Evolutionary conservation across 495 filamentous ascomycete genomes (phyloP).

Genomic region (Arthonia radiata): DNA sequence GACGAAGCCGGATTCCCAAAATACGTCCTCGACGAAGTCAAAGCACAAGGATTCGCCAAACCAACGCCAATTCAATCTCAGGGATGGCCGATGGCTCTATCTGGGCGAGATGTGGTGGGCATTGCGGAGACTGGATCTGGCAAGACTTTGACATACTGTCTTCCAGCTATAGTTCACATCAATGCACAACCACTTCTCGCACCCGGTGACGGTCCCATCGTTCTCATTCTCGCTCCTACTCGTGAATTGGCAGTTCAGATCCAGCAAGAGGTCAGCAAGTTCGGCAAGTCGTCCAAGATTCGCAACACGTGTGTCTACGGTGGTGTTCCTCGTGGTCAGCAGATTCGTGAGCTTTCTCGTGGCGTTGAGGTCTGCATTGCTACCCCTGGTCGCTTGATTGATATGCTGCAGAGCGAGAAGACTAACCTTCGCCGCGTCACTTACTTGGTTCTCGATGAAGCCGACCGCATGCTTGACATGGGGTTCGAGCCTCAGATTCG

Average conservation of each 20-base stretch:
- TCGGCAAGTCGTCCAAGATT: slow-evolving; percentile 92
- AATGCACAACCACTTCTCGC: slow-evolving; percentile 94
- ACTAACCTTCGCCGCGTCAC: slow-evolving; percentile 97
- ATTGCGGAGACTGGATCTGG: slow-evolving; percentile 98
- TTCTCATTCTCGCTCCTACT: slow-evolving; percentile 82
- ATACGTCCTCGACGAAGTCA: slow-evolving; percentile 95
- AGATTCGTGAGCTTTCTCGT: slow-evolving; percentile 77
- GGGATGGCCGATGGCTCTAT: slow-evolving; percentile 97
- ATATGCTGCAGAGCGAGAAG: slow-evolving; percentile 93
- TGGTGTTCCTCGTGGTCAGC: slow-evolving; percentile 88
- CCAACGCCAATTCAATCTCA: slow-evolving; percentile 97
- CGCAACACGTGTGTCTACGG: slow-evolving; percentile 98
- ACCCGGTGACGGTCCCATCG: slow-evolving; percentile 92
- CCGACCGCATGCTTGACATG: slow-evolving; percentile 82
- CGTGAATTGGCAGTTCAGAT: slow-evolving; percentile 97
- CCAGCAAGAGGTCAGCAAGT: slow-evolving; percentile 83
- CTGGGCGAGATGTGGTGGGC: slow-evolving; percentile 94
- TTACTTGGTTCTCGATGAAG: slow-evolving; percentile 73
- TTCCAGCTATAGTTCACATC: slow-evolving; percentile 96
- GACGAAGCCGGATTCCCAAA: slow-evolving; percentile 91
- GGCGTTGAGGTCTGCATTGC: slow-evolving; percentile 86
- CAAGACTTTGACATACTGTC: slow-evolving; percentile 96
- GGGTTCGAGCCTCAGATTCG: slow-evolving; percentile 76
- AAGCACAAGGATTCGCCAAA: slow-evolving; percentile 78
- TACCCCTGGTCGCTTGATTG: slow-evolving; percentile 88